Conservation (phyloP, 371 early-diverging fungal species). For the Syncephalis fuscata region DNA sequence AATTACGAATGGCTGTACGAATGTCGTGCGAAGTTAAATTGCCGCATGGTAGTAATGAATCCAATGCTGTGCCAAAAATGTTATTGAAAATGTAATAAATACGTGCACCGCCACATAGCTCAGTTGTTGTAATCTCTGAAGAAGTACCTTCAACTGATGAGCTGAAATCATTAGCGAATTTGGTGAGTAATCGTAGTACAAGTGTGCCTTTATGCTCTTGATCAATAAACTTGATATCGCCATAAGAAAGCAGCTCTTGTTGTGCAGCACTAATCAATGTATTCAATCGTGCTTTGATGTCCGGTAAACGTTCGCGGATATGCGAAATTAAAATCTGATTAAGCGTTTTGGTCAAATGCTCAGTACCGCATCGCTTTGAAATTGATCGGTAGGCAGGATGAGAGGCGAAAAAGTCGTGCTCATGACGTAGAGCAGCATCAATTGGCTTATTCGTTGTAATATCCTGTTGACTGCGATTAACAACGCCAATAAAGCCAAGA, state of each 20-base stretch:
- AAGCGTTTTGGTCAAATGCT: slow-evolving; percentile 56
- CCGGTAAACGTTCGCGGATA: slow-evolving; percentile 66
- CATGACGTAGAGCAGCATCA: slow-evolving; percentile 49
- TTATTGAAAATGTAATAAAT: slow-evolving; percentile 82
- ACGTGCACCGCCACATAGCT: slow-evolving; percentile 81
- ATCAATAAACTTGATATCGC: slow-evolving; percentile 36
- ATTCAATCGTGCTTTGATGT: slow-evolving; percentile 63
- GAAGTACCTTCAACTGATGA: slow-evolving; percentile 69
- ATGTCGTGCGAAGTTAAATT: slow-evolving; percentile 68
- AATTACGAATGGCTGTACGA: slow-evolving; percentile 78
- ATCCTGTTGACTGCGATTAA: slow-evolving; percentile 82
- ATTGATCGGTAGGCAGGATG: slow-evolving; percentile 74
- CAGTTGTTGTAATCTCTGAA: slow-evolving; percentile 73
- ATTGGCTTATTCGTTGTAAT: slow-evolving; percentile 69
- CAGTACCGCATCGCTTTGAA: slow-evolving; percentile 68
- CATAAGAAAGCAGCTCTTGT: slow-evolving; percentile 59
- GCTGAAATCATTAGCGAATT: slow-evolving; percentile 63
- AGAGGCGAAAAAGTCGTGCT: slow-evolving; percentile 57
- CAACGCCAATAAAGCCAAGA: slow-evolving; percentile 82
- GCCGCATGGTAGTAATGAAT: slow-evolving; percentile 55
- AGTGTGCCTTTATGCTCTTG: slow-evolving; percentile 41
- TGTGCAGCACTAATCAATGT: slow-evolving; percentile 60
- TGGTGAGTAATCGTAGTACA: slow-evolving; percentile 59
- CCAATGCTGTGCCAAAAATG: slow-evolving; percentile 62
- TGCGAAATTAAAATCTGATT: slow-evolving; percentile 68